phyloP scores from a whole-genome alignment of 2,329 filamentous ascomycete genomes.

The Didymella glomerata region DNA sequence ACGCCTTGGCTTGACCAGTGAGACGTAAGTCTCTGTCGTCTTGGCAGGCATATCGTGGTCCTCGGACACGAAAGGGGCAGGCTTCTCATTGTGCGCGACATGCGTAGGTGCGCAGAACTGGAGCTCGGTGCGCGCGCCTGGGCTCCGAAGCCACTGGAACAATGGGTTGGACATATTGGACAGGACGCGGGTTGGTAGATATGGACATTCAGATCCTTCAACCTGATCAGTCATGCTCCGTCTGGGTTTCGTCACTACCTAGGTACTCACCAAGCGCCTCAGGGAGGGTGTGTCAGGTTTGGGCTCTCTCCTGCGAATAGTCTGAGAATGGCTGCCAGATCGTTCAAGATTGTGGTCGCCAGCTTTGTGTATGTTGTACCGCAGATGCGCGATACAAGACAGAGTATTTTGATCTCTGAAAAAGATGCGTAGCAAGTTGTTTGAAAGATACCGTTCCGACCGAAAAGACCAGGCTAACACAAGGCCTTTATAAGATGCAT shows the following conservation, averaged over 20 bases:
- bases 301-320: background rate
- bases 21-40: background rate
- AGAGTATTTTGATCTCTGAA: background rate
- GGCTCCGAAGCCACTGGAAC: background rate
- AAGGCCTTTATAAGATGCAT: background rate
- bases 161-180: slow-evolving; percentile 1
- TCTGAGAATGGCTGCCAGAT: background rate
- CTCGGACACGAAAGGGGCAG: background rate
- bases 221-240: background rate
- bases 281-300: slow-evolving; percentile 6
- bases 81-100: background rate
- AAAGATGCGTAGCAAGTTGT: background rate
- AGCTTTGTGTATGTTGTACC: slow-evolving; percentile 1
- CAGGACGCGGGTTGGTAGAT: no score
- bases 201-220: background rate
- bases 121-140: background rate
- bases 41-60: background rate
- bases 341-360: background rate
- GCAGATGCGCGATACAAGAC: slow-evolving; percentile 1
- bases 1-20: background rate
- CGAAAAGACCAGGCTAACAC: background rate
- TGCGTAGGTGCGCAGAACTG: slow-evolving; percentile 1
- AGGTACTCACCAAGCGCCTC: slow-evolving; percentile 2
- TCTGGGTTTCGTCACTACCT: no score
- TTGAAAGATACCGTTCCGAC: background rate